Evolutionary conservation across 2,329 filamentous ascomycete species (phyloP).

Genomic region (Scedosporium aurantiacum): DNA sequence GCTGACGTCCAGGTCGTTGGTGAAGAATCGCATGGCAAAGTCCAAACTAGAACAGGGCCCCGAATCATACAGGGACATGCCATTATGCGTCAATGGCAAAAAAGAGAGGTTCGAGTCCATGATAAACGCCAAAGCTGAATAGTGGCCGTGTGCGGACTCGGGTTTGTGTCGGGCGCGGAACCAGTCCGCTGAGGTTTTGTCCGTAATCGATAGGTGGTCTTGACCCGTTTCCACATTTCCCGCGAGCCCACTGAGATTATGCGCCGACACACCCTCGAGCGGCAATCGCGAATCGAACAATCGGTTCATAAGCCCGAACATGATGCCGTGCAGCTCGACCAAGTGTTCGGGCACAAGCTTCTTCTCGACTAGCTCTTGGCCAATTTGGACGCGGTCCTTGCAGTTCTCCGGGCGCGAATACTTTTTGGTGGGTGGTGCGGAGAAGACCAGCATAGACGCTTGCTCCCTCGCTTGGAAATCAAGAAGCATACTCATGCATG

Average conservation of each 20-base stretch:
- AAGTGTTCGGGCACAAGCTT: constrained; percentile 14
- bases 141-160: constrained; percentile 17
- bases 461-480: constrained; percentile 30
- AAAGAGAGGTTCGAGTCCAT: constrained; percentile 30
- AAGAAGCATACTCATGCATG: constrained; percentile 25
- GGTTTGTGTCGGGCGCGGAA: constrained; percentile 16
- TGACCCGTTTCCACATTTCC: constrained; percentile 22
- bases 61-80: constrained; percentile 26
- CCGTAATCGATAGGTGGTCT: constrained; percentile 19
- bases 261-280: constrained; percentile 24
- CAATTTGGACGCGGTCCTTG: constrained; percentile 10
- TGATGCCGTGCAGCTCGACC: constrained; percentile 12
- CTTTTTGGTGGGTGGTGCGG: constrained; percentile 18
- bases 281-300: constrained; percentile 22
- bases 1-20: constrained; percentile 20
- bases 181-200: constrained; percentile 26
- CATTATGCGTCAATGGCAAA: constrained; percentile 24
- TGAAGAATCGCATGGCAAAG: constrained; percentile 30
- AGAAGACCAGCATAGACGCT: constrained; percentile 23
- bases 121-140: constrained; percentile 24
- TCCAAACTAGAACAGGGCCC: constrained; percentile 30
- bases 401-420: constrained; percentile 18
- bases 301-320: constrained; percentile 17
- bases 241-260: constrained; percentile 26
- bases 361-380: constrained; percentile 11